Base-by-base conservation (phyloP, 2,329 filamentous ascomycete species). In the Hawksworthiomyces lignivorus region DNA sequence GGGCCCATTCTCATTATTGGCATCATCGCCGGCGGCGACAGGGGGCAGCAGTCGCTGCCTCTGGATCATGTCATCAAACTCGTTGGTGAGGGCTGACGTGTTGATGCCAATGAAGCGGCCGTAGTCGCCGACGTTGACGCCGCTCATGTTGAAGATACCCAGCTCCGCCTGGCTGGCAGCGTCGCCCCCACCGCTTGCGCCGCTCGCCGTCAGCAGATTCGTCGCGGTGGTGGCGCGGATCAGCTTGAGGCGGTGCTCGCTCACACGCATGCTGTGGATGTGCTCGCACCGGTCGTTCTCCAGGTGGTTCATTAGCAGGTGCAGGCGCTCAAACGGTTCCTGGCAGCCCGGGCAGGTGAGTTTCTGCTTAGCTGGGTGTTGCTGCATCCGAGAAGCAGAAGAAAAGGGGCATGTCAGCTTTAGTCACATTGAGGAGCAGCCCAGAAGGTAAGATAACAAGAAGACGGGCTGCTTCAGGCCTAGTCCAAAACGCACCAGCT, bases 291-390 rank as follows among this genome's bases (percentile, higher is more conserved):
- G 41, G 19, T 58, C 52, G 3, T 48, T 48, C 52, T 76, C 70
- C 4, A 76, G 58, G 37, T 77, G 73, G 1, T 45, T 28, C 39
- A 75, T 61, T 27, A 73, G 61, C 0, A 38, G 47, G 1, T 61
- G 57, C 0, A 67, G 55, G 1, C 60, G 56, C 1, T 24, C 35
- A 42, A 72, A 74, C 1, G 54, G 54, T 2, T 50, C 45, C 0
- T 51, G 38, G 44, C 73, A 77, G 20, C 65, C 72, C 1, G 70
- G 69, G 36, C 73, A 77, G 3, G 48, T 35, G 2, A 77, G 58
- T 2, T 62, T 45, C 40, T 72, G 66, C 15, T 56, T 50, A 11
- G 59, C 48, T 6, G 59, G 58, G 43, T 72, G 69, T 10, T 49
- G 36, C 66, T 70, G 20, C 12, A 33, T 11, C 9, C 26, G 10